Conservation (phyloP, 306 rosid species). For the Fragaria vesca region DNA sequence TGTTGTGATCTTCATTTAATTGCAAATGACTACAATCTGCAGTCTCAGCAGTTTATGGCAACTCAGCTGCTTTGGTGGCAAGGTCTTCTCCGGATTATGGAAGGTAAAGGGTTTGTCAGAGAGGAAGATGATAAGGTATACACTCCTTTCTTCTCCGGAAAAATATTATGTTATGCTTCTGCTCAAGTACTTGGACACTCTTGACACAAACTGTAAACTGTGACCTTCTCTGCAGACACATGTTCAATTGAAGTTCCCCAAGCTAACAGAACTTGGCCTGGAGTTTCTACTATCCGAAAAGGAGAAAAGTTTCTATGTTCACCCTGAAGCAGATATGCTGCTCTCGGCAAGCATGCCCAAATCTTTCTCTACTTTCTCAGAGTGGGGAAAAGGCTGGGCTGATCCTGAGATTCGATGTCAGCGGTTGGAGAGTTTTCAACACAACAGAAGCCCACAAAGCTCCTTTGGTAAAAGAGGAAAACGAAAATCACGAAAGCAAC, state of each 20-base stretch:
- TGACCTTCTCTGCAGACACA: conserved; percentile 47
- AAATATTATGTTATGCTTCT: neutral
- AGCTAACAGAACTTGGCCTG: conserved; percentile 66
- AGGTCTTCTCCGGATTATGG: conserved; percentile 88
- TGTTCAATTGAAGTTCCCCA: conserved; percentile 74
- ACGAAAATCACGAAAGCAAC: conserved; percentile 33
- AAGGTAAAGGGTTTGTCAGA: conserved; percentile 59
- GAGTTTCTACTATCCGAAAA: conserved; percentile 41
- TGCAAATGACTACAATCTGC: conserved; percentile 19
- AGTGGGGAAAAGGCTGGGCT: conserved; percentile 95
- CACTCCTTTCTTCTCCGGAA: neutral
- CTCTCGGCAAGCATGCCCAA: conserved; percentile 44
- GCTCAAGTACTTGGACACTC: neutral
- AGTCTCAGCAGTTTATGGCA: conserved; percentile 62
- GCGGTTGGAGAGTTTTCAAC: conserved; percentile 54
- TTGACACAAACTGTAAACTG: conserved; percentile 10
- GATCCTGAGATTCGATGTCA: conserved; percentile 91
- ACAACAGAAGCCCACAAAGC: conserved; percentile 22
- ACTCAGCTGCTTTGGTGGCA: conserved; percentile 83
- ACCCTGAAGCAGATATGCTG: conserved; percentile 92
- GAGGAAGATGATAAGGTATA: conserved; percentile 76
- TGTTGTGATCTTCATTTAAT: conserved; percentile 23
- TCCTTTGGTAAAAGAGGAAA: conserved; percentile 11
- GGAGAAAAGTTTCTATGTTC: conserved; percentile 50
- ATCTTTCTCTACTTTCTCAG: conserved; percentile 69